Percentiles rank a stretch among this genome's conserved stretches.
These are phyloP conservation scores for Aegilops sharonensis DNA, from an alignment of 176 grass and related monocot genomes.

Conservation along the genomic window DNA sequence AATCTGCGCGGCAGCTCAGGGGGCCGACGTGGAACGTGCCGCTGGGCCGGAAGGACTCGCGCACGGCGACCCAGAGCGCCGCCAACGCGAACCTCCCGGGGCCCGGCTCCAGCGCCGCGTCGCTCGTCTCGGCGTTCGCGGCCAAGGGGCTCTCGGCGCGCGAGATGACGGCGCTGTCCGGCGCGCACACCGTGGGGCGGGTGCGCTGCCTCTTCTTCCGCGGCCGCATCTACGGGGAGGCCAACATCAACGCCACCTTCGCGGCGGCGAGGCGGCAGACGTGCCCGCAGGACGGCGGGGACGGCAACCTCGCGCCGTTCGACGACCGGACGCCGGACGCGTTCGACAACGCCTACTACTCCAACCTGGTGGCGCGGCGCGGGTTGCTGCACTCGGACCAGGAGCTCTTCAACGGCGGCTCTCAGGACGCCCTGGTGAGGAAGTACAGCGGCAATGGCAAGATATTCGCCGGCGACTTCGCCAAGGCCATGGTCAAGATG, in stretches of 20 bases:
- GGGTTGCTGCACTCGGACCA: slow-evolving; percentile 74
- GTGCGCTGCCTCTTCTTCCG: slow-evolving; percentile 61
- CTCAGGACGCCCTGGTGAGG: slow-evolving; percentile 47
- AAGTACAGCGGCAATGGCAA: slow-evolving; percentile 44
- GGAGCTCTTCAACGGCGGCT: slow-evolving; percentile 67
- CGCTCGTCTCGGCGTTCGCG: slow-evolving; percentile 44
- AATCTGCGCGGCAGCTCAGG: slow-evolving; percentile 20
- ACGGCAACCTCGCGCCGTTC: slow-evolving; percentile 47
- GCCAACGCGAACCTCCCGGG: slow-evolving; percentile 60
- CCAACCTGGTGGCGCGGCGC: slow-evolving; percentile 24
- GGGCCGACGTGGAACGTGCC: slow-evolving; percentile 49
- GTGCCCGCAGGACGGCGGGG: slow-evolving; percentile 44
- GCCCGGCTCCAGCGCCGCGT: slow-evolving; percentile 28
- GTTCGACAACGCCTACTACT: slow-evolving; percentile 62
- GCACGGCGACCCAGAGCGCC: slow-evolving; percentile 47
- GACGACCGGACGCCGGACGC: slow-evolving; percentile 40
- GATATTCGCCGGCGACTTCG: slow-evolving; percentile 56
- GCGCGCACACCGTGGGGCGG: slow-evolving; percentile 67
- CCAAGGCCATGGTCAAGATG: slow-evolving; percentile 72
- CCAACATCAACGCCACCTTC: slow-evolving; percentile 64
- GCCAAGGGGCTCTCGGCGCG: slow-evolving; percentile 47
- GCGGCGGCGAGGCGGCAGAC: slow-evolving; percentile 26
- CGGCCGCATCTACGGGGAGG: slow-evolving; percentile 45
- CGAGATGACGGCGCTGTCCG: slow-evolving; percentile 74
- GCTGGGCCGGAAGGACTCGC: slow-evolving; percentile 47